Evolutionary conservation across 192 early-diverging fungal species (phyloP).

Genomic region (Thamnidium elegans): DNA sequence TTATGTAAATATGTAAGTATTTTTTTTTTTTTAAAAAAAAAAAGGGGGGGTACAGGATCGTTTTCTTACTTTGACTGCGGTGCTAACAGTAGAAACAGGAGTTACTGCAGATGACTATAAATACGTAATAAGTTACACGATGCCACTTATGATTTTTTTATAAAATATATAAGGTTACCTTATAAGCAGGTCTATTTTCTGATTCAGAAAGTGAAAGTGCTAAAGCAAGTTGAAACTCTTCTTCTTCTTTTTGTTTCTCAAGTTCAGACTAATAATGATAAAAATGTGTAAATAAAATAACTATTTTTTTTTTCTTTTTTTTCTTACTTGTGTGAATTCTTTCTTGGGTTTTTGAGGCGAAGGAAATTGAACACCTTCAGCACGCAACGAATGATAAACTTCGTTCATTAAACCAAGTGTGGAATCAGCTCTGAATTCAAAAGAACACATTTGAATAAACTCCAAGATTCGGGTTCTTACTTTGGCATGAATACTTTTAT

Average conservation of each 20-base stretch:
- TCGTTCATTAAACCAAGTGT: constrained; percentile 79
- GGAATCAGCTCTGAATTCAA: constrained; percentile 77
- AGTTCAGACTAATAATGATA: constrained; percentile 47
- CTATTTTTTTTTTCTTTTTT: constrained; percentile 8
- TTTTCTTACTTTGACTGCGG: constrained; percentile 17
- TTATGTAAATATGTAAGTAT: background rate
- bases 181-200: constrained; percentile 36
- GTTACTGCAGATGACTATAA: constrained; percentile 52
- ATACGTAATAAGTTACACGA: too few species aligned
- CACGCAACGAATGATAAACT: constrained; percentile 59
- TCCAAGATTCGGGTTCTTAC: constrained; percentile 81
- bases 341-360: constrained; percentile 83
- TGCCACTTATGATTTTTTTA: too few species aligned
- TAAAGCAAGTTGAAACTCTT: constrained; percentile 89
- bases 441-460: constrained; percentile 88
- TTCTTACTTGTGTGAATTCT: constrained; percentile 52
- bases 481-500: constrained; percentile 74
- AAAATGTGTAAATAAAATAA: background rate
- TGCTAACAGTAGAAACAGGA: constrained; percentile 68
- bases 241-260: constrained; percentile 92
- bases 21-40: background rate
- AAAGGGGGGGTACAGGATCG: too few species aligned
- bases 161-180: background rate
- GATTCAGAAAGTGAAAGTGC: constrained; percentile 81
- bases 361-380: constrained; percentile 58